Evolutionary conservation across 768 basidiomycete species (phyloP), one percentile per base, ranked within the genome.

Genomic region (Panellus pusillus): DNA sequence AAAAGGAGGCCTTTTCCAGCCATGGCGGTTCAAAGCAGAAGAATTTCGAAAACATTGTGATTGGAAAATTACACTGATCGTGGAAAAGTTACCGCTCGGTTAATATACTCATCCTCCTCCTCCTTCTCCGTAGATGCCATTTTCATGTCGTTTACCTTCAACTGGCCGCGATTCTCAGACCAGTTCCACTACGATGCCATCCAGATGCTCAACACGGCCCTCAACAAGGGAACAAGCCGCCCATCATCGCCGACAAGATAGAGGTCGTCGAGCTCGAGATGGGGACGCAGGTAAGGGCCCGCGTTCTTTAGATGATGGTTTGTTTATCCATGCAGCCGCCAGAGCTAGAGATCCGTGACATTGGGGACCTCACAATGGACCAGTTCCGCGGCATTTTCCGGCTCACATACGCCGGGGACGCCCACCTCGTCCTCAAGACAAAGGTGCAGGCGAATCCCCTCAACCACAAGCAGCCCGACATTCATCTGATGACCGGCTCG

Each of bases 211-310:
- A 93, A 94, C 60, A 87, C 85, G n/a, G 91, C 92, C 39, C 89
- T 95, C 71, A 93, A 93, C 79, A 93, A 97, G 78, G 97, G 60
- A 89, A 86, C 74, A 98, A 97, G 68, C 97, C 96, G 1, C 93
- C 94, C 27, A 89, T 99, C 65, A 98, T 98, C 61, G 95, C 93
- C 48, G 97, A 96, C 73, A 87, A 82, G 70, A 98, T 99, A 60
- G 93, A 98, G 69, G 97, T 99, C 28, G 91, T 97, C 48, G 97
- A 98, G 68, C 75, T 99, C n/a, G 89, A 98, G 72, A 98, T 99
- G 97, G 97, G 97, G 35, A 93, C 91, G 2, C 89, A 96, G 78
- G 95, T 93, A 55, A 49, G 75, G 32, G 32, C 14, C 3, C 11
- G 9, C 32, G 3, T 35, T 14, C 66, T 31, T n/a, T 50, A 29